Percentiles rank a stretch among this genome's conserved stretches.
phyloP scores from a whole-genome alignment of 805 yeast species.

The Barnettozyma vustinii region DNA sequence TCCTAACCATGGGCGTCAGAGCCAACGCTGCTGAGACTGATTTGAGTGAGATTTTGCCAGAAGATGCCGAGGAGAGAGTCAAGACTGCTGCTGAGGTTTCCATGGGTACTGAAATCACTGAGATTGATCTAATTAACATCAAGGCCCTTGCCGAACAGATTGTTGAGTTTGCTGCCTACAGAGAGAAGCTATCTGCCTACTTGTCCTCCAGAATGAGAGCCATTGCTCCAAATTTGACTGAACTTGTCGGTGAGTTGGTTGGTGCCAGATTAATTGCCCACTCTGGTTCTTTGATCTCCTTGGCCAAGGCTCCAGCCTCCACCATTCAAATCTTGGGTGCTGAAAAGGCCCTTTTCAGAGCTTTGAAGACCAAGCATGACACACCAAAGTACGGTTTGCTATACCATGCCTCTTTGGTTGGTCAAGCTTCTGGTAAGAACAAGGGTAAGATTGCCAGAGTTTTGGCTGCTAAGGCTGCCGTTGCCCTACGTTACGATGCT shows the following conservation, averaged over 20 bases:
- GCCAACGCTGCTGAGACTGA: conserved; percentile 88
- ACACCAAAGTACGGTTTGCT: conserved; percentile 97
- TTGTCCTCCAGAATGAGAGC: conserved; percentile 95
- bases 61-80: conserved; percentile 85
- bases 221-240: conserved; percentile 95
- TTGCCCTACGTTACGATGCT: conserved; percentile 94
- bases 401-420: conserved; percentile 95
- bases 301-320: conserved; percentile 98
- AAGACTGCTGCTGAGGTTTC: conserved; percentile 97
- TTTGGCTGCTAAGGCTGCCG: conserved; percentile 97
- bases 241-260: conserved; percentile 93
- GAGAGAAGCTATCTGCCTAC: conserved; percentile 93
- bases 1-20: conserved; percentile 90
- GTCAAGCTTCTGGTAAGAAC: conserved; percentile 96
- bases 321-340: conserved; percentile 98
- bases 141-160: conserved; percentile 91
- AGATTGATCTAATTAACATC: conserved; percentile 81
- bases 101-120: conserved; percentile 99
- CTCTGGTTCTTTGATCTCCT: conserved; percentile 88
- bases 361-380: conserved; percentile 96
- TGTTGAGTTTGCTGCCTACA: conserved; percentile 91
- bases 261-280: conserved; percentile 98
- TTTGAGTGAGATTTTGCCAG: conserved; percentile 85
- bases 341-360: conserved; percentile 97
- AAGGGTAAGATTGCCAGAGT: conserved; percentile 99